phyloP scores from a whole-genome alignment of 1,139 yeast genomes.

The Yarrowia galli region DNA sequence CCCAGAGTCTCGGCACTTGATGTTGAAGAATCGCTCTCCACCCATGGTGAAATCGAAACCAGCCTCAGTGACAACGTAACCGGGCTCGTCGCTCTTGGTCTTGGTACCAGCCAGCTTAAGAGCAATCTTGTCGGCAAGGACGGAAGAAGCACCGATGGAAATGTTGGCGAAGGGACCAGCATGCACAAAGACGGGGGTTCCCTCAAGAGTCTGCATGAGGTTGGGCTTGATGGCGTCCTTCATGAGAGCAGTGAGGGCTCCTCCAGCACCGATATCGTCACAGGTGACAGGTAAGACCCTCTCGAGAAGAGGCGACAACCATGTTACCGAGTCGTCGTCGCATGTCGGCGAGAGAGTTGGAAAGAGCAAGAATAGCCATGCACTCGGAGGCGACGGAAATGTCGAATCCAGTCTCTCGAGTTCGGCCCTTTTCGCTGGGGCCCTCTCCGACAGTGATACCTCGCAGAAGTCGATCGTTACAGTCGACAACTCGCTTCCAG shows the following conservation, averaged over 20 bases:
- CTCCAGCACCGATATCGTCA: slow-evolving; percentile 97
- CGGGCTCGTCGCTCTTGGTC: slow-evolving; percentile 66
- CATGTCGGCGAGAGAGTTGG: slow-evolving; percentile 82
- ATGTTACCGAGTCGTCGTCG: slow-evolving; percentile 88
- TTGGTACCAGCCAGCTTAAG: slow-evolving; percentile 87
- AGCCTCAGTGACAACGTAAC: slow-evolving; percentile 96
- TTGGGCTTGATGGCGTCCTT: slow-evolving; percentile 98
- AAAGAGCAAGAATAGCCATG: slow-evolving; percentile 96
- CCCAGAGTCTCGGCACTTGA: slow-evolving; percentile 94
- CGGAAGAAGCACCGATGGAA: slow-evolving; percentile 95
- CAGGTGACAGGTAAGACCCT: slow-evolving; percentile 91
- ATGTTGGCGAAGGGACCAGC: slow-evolving; percentile 99
- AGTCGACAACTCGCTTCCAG: slow-evolving; percentile 96
- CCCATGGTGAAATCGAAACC: slow-evolving; percentile 99
- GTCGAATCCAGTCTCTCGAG: slow-evolving; percentile 92
- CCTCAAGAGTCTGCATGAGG: slow-evolving; percentile 97
- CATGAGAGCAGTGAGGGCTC: slow-evolving; percentile 93
- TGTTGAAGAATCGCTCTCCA: slow-evolving; percentile 96
- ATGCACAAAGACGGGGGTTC: slow-evolving; percentile 97
- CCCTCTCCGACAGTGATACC: slow-evolving; percentile 93
- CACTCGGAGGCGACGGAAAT: slow-evolving; percentile 97
- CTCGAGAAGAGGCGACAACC: slow-evolving; percentile 83
- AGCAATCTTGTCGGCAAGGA: slow-evolving; percentile 94
- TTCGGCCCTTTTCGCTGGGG: slow-evolving; percentile 90
- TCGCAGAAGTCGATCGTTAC: slow-evolving; percentile 92